Evolutionary conservation across 1,284 basidiomycete genomes (phyloP).

Genomic region (Gymnopus androsaceus): DNA sequence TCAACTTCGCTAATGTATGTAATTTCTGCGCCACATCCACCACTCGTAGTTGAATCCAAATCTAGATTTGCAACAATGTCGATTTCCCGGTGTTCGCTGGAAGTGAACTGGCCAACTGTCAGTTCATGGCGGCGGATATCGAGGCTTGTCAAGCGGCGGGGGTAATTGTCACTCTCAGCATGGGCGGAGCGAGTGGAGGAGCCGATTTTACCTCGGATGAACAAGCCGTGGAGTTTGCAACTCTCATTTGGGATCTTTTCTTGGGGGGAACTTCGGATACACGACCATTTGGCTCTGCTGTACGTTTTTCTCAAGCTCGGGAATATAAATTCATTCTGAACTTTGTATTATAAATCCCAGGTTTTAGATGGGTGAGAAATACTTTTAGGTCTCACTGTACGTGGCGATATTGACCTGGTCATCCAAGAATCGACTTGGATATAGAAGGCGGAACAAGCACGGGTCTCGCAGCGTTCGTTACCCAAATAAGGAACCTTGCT

Average conservation of each 20-base stretch:
- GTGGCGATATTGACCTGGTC: conserved; percentile 26
- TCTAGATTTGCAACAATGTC: conserved; percentile 50
- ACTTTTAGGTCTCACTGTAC: conserved; percentile 45
- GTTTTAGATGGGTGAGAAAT: conserved; percentile 63
- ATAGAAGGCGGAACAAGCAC: conserved; percentile 60
- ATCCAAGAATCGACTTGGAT: conserved; percentile 59
- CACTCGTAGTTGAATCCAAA: not conserved
- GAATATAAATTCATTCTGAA: not conserved
- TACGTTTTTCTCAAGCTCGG: not conserved
- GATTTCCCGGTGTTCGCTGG: conserved; percentile 50
- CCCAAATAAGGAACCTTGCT: conserved; percentile 47
- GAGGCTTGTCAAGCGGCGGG: conserved; percentile 62
- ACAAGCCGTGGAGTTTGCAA: conserved; percentile 53
- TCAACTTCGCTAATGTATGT: conserved; percentile 62
- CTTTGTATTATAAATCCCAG: conserved; percentile 28
- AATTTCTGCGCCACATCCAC: not conserved
- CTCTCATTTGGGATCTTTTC: conserved; percentile 67
- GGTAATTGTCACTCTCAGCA: conserved; percentile 64
- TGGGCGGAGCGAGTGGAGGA: conserved; percentile 63
- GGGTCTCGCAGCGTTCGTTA: conserved; percentile 58
- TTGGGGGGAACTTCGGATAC: conserved; percentile 57
- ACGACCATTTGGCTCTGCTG: conserved; percentile 54
- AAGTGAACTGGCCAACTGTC: conserved; percentile 58
- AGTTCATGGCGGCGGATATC: conserved; percentile 56
- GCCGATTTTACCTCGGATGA: conserved; percentile 53